phyloP scores from a whole-genome alignment of 1,284 basidiomycete genomes.

The Sporisorium scitamineum region DNA sequence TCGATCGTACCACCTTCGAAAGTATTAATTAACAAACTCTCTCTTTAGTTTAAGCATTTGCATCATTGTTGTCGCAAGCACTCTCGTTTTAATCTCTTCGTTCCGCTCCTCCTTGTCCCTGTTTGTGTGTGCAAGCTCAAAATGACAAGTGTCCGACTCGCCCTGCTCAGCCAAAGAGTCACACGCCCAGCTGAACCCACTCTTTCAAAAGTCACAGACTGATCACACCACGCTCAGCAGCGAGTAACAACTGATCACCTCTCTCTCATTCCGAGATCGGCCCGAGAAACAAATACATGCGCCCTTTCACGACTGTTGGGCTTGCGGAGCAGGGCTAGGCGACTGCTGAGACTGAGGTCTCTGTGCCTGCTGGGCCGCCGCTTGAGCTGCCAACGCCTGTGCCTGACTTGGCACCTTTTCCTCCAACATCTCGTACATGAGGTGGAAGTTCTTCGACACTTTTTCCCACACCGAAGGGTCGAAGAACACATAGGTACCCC shows the following conservation, averaged over 20 bases:
- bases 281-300: constrained; percentile 1
- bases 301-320: neutral
- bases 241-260: no score
- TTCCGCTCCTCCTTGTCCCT: no score
- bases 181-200: no score
- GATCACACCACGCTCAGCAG: no score
- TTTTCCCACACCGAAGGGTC: constrained; percentile 90
- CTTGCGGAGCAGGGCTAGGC: neutral
- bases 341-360: constrained; percentile 10
- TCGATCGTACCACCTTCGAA: constrained; percentile 15
- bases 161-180: no score
- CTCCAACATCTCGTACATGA: constrained; percentile 86
- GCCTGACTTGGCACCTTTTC: constrained; percentile 74
- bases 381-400: constrained; percentile 45
- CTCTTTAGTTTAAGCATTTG: neutral
- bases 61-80: neutral
- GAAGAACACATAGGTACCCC: constrained; percentile 90
- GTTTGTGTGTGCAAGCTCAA: no score
- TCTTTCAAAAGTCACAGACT: no score
- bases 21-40: neutral
- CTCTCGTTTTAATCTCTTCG: neutral
- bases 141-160: no score
- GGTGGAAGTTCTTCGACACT: constrained; percentile 79
- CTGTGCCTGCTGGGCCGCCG: constrained; percentile 44
- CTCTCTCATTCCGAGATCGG: neutral